phyloP scores from a whole-genome alignment of 2,329 filamentous ascomycete genomes.

The Tetracladium maxilliforme region DNA sequence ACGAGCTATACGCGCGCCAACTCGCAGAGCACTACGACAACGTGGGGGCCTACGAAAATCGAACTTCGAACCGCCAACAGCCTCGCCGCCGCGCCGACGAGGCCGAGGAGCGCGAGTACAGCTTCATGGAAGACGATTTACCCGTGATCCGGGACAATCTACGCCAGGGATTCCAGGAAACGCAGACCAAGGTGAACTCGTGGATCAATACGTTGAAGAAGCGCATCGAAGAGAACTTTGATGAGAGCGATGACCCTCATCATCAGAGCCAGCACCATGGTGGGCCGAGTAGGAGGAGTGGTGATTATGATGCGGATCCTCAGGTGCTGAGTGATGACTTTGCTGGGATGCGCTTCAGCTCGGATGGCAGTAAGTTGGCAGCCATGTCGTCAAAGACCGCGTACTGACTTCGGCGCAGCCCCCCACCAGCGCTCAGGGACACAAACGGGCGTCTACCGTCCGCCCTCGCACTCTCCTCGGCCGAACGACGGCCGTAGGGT shows the following conservation, averaged over 20 bases:
- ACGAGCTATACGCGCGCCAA: slow-evolving; percentile 84
- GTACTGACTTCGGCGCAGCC: slow-evolving; percentile 25
- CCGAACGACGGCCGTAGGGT: slow-evolving; percentile 37
- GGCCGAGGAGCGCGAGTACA: slow-evolving; percentile 60
- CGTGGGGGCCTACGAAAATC: slow-evolving; percentile 38
- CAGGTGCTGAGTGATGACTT: slow-evolving; percentile 86
- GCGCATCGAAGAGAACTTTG: slow-evolving; percentile 79
- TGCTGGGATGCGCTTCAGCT: slow-evolving; percentile 47
- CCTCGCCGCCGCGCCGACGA: slow-evolving; percentile 26
- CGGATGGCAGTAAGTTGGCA: slow-evolving; percentile 41
- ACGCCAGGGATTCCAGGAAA: slow-evolving; percentile 87
- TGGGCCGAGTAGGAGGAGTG: slow-evolving; percentile 55
- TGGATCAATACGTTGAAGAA: slow-evolving; percentile 91
- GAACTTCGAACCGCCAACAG: slow-evolving; percentile 19
- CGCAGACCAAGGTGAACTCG: slow-evolving; percentile 79
- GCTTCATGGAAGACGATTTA: slow-evolving; percentile 91
- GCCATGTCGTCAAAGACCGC: slow-evolving; percentile 32
- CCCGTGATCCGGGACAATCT: slow-evolving; percentile 88
- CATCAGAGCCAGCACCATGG: slow-evolving; percentile 24
- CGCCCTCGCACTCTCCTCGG: slow-evolving; percentile 34
- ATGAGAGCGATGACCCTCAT: slow-evolving; percentile 52
- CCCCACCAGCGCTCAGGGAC: slow-evolving; percentile 8
- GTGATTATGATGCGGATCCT: slow-evolving; percentile 92
- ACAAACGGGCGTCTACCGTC: too few relatives aligned
- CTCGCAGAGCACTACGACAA: slow-evolving; percentile 82